Evolutionary conservation across 2,329 filamentous ascomycete species (phyloP).

Genomic region (Cladosporium austrohemisphaericum): DNA sequence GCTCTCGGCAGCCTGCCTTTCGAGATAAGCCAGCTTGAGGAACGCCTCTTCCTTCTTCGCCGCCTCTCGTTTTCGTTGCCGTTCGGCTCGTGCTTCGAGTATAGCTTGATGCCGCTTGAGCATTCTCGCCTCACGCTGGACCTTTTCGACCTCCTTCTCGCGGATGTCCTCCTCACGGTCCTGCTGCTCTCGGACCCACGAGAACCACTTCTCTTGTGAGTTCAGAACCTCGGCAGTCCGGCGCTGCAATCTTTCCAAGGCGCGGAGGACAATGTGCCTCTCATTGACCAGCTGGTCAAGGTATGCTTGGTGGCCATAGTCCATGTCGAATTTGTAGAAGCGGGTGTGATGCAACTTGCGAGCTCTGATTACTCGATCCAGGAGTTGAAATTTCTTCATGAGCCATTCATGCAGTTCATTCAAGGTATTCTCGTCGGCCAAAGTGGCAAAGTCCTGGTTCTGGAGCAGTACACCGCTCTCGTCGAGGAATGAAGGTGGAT

Average conservation of each 20-base stretch:
- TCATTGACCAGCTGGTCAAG: slow-evolving; percentile 38
- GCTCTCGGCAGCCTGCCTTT: slow-evolving; percentile 36
- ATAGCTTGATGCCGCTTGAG: slow-evolving; percentile 48
- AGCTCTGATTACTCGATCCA: slow-evolving; percentile 42
- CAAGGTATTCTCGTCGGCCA: slow-evolving; percentile 38
- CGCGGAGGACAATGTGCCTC: slow-evolving; percentile 36
- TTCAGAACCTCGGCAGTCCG: slow-evolving; percentile 44
- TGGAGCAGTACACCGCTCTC: slow-evolving; percentile 35
- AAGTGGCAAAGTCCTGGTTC: slow-evolving; percentile 39
- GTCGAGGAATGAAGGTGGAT: slow-evolving; percentile 39
- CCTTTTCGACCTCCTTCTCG: slow-evolving; percentile 49
- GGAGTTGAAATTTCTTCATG: slow-evolving; percentile 36
- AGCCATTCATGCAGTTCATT: slow-evolving; percentile 41
- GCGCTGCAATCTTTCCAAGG: slow-evolving; percentile 43
- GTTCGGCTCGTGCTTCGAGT: slow-evolving; percentile 38
- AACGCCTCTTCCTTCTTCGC: slow-evolving; percentile 43
- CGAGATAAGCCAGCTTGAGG: slow-evolving; percentile 42
- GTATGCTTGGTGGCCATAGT: slow-evolving; percentile 44
- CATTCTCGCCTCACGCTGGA: slow-evolving; percentile 47
- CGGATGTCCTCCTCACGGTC: slow-evolving; percentile 43
- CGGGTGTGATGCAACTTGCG: slow-evolving; percentile 42
- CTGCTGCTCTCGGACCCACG: slow-evolving; percentile 46
- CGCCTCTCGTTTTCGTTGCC: slow-evolving; percentile 41
- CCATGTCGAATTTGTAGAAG: slow-evolving; percentile 42
- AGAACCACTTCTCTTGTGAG: slow-evolving; percentile 47